Conservation (phyloP, 2,329 filamentous ascomycete species). For the Chaetomium strumarium region DNA sequence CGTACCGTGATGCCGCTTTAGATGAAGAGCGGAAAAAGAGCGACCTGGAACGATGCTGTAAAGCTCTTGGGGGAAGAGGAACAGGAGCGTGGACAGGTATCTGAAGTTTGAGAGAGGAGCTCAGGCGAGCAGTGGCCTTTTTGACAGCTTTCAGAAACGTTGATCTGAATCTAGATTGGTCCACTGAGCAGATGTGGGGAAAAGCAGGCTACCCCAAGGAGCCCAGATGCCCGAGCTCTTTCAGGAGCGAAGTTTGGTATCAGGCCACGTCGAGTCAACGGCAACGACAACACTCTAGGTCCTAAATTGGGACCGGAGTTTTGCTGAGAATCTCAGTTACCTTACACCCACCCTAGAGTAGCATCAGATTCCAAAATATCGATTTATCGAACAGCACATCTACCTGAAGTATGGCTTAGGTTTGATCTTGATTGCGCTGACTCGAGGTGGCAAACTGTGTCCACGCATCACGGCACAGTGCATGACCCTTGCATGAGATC, state of each 20-base stretch:
- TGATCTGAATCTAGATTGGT: conserved; percentile 21
- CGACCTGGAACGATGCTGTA: neutral
- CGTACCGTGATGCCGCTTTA: conserved; percentile 2
- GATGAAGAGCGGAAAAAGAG: neutral
- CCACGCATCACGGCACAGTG: too few species aligned
- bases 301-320: too few species aligned
- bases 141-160: conserved; percentile 25
- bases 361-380: too few species aligned
- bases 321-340: too few species aligned
- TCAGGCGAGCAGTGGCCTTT: conserved; percentile 19
- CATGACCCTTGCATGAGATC: too few species aligned
- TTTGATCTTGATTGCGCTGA: too few species aligned
- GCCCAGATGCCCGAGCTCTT: neutral
- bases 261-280: too few species aligned
- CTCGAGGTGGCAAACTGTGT: neutral
- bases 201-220: conserved; percentile 9
- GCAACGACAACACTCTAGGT: too few species aligned
- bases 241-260: conserved; percentile 14
- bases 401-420: neutral
- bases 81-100: neutral
- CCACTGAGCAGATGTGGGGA: conserved; percentile 21
- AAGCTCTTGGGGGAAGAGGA: neutral
- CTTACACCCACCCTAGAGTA: too few species aligned
- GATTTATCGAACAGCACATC: too few species aligned
- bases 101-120: neutral